Evolutionary conservation across 2,329 filamentous ascomycete genomes (phyloP), one percentile per base, ranked within the genome.

Genomic region (Colletotrichum trifolii): DNA sequence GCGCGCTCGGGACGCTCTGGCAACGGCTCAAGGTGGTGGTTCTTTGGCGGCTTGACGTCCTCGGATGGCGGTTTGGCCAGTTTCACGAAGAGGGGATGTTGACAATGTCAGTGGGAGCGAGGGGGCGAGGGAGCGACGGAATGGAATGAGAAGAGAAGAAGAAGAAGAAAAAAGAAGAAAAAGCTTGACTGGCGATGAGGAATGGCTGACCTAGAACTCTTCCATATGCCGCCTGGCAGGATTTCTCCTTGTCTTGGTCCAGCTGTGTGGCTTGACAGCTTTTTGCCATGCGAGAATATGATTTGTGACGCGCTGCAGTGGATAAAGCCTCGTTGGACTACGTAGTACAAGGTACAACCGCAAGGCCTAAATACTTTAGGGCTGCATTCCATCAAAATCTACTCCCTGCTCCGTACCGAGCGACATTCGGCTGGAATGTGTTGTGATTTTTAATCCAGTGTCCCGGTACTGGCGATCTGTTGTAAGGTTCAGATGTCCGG

Each of bases 21-120:
- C 15, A 34, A 49, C 17, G 34, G 40, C 13, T 47, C 46, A 47
- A 8, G 45, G 39, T 25, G 25, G 38, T 38, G 12, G 33, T 6
- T 46, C 11, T n/a, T 46, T 15, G 43, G 10, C 25, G 25, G 46
- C 17, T 57, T 11, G 43, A 33, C 35, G 17, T 15, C 8, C 53
- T 10, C 39, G n/a, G 60, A 48, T 54, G 40, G 43, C 15, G 15
- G 45, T 15, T 25, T 25, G 25, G 25, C 33, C 40, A 60, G 62
- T 65, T 62, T 65, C 62, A 65, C 57, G 62, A 63, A 15, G 47
- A 47, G 40, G 46, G 17, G 43, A 17, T n/a, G 43, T 4, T 13
- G n/a, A 17, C 15, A 15, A 46, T 56, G 52, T 39, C 4, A 34
- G 43, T 35, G 33, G 25, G 13, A 34, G 15, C 6, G 11, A 34